Evolutionary conservation across 2,329 filamentous ascomycete genomes (phyloP).

Genomic region (Arthrobotrys sinensis): DNA sequence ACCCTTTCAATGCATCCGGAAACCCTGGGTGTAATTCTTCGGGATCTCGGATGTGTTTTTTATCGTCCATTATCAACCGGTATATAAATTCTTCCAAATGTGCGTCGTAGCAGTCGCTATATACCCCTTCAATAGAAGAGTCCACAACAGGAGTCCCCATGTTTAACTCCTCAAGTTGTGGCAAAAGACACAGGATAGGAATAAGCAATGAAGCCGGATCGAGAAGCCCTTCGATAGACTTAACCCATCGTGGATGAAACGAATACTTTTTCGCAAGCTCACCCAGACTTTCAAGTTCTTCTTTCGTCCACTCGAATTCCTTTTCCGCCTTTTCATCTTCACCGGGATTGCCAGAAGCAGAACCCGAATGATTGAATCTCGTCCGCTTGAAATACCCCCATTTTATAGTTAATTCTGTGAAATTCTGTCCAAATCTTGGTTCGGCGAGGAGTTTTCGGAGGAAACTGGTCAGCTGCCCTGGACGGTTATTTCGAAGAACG

Average conservation of each 20-base stretch:
- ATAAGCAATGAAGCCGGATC: constrained; percentile 39
- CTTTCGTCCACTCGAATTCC: constrained; percentile 11
- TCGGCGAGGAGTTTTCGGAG: constrained; percentile 28
- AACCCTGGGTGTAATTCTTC: constrained; percentile 3
- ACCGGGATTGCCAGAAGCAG: background rate
- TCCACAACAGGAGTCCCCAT: constrained; percentile 1
- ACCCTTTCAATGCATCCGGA: constrained; percentile 13
- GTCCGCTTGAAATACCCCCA: constrained; percentile 7
- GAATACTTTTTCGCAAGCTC: constrained; percentile 16
- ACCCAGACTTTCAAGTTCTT: constrained; percentile 10
- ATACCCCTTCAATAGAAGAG: background rate
- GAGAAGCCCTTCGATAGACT: constrained; percentile 20
- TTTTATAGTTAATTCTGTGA: constrained; percentile 5
- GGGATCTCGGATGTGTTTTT: background rate
- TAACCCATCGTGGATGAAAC: constrained; percentile 23
- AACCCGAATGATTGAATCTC: background rate
- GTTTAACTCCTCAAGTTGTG: constrained; percentile 16
- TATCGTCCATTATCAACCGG: constrained; percentile 25
- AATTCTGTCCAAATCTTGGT: constrained; percentile 9
- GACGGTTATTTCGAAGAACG: background rate
- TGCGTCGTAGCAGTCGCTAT: constrained; percentile 11
- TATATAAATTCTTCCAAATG: constrained; percentile 28
- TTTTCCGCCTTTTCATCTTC: background rate
- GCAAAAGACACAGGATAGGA: constrained; percentile 35
- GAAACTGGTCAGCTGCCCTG: constrained; percentile 8